Evolutionary conservation across 371 early-diverging fungal genomes (phyloP).

Genomic region (Batkoa obscura): DNA sequence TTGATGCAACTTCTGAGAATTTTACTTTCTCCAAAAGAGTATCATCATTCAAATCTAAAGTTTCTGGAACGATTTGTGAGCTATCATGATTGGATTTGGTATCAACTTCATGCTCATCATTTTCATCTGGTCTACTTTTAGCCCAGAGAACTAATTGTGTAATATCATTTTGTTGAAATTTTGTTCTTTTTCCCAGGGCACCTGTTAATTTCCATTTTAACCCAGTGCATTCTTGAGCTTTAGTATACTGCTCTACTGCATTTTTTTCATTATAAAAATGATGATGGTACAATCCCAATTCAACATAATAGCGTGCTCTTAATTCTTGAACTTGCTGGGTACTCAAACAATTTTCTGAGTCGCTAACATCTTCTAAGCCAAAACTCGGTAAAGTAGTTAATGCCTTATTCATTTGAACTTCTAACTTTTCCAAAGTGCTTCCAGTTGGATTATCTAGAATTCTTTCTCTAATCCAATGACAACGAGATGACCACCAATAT

Average conservation of each 20-base stretch:
- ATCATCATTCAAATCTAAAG: slow-evolving; percentile 71
- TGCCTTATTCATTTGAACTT: slow-evolving; percentile 15
- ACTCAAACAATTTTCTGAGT: neutral
- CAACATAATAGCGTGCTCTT: slow-evolving; percentile 44
- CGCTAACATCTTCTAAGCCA: neutral
- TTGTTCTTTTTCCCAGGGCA: slow-evolving; percentile 76
- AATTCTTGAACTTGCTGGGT: slow-evolving; percentile 14
- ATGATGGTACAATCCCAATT: slow-evolving; percentile 52
- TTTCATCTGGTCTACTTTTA: slow-evolving; percentile 32
- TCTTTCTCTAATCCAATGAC: slow-evolving; percentile 57
- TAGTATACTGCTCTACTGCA: slow-evolving; percentile 36
- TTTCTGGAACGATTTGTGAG: slow-evolving; percentile 26
- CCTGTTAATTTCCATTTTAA: slow-evolving; percentile 74
- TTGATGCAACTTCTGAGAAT: slow-evolving; percentile 21
- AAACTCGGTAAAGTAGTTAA: slow-evolving; percentile 4
- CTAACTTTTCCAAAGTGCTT: slow-evolving; percentile 28
- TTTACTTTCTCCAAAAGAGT: slow-evolving; percentile 64
- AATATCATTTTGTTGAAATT: slow-evolving; percentile 71
- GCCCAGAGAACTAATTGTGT: slow-evolving; percentile 82
- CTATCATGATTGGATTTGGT: slow-evolving; percentile 6
- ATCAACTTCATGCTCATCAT: slow-evolving; percentile 7
- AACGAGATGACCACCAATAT: slow-evolving; percentile 60
- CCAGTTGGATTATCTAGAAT: slow-evolving; percentile 68
- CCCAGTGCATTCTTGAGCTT: slow-evolving; percentile 58
- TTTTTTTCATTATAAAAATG: slow-evolving; percentile 52